Evolutionary conservation across 75 land plant species (phyloP).

Genomic region (Pinus taeda): DNA sequence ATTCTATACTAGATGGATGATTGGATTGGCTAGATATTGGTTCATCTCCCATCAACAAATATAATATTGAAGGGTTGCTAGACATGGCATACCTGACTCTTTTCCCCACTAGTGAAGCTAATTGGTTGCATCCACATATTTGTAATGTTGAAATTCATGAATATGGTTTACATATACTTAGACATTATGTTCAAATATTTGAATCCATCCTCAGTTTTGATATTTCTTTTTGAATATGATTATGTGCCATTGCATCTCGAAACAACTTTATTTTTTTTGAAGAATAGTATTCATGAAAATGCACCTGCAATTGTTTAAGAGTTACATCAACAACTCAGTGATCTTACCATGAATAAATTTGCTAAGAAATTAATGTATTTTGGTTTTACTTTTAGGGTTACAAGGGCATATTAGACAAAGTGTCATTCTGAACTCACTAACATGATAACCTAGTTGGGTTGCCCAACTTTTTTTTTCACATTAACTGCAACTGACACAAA

Average conservation of each 20-base stretch:
- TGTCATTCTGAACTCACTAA: not conserved
- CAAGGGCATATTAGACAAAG: not conserved
- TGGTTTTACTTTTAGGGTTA: not conserved
- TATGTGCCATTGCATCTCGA: not conserved
- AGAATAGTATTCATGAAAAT: not conserved
- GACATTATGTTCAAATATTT: too few relatives aligned
- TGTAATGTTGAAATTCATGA: too few relatives aligned
- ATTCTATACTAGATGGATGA: too few relatives aligned
- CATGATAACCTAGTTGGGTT: not conserved
- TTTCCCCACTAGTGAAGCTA: too few relatives aligned
- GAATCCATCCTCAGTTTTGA: not conserved
- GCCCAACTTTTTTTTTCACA: not conserved
- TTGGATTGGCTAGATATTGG: too few relatives aligned
- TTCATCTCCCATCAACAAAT: too few relatives aligned
- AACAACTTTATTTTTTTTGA: not conserved
- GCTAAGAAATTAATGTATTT: not conserved
- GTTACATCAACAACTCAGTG: not conserved
- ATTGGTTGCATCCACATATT: too few relatives aligned
- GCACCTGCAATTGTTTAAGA: not conserved
- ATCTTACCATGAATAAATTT: not conserved
- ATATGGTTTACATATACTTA: too few relatives aligned
- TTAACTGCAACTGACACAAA: not conserved
- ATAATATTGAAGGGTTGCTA: too few relatives aligned
- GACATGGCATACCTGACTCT: too few relatives aligned
- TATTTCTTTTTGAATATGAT: not conserved